phyloP scores from a whole-genome alignment of 441 rosid species.

The Gossypium schwendimanii region DNA sequence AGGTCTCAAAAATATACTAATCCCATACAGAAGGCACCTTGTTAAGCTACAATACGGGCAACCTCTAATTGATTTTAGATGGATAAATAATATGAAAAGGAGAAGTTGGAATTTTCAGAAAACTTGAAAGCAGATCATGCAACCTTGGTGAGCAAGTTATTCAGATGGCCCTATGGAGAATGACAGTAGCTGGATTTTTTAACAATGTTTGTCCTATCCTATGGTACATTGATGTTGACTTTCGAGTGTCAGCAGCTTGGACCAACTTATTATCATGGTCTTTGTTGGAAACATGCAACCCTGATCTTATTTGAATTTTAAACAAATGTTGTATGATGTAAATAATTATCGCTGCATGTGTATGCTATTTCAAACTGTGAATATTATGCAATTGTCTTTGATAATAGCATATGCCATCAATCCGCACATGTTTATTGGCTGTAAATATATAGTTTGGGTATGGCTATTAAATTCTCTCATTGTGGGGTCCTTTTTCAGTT shows the following conservation, averaged over 20 bases:
- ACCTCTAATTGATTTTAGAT: slow-evolving; percentile 51
- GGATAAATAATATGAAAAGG: slow-evolving; percentile 55
- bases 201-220: neutral
- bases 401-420: neutral
- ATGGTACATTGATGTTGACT: neutral
- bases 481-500: neutral
- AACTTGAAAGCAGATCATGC: slow-evolving; percentile 20
- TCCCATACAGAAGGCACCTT: slow-evolving; percentile 76
- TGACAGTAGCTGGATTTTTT: slow-evolving; percentile 8
- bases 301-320: neutral
- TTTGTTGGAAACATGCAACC: slow-evolving; percentile 2
- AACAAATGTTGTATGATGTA: slow-evolving; percentile 18
- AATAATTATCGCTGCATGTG: slow-evolving; percentile 8
- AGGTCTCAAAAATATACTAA: slow-evolving; percentile 68
- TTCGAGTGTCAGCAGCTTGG: neutral
- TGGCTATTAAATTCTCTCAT: neutral
- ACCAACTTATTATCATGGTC: neutral
- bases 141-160: neutral
- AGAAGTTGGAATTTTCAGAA: slow-evolving; percentile 48
- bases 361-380: slow-evolving; percentile 6
- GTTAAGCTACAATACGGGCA: slow-evolving; percentile 44
- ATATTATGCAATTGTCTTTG: neutral
- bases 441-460: neutral
- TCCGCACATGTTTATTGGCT: neutral
- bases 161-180: neutral